phyloP scores from a whole-genome alignment of 2,329 filamentous ascomycete genomes.

The Claviceps paspali region DNA sequence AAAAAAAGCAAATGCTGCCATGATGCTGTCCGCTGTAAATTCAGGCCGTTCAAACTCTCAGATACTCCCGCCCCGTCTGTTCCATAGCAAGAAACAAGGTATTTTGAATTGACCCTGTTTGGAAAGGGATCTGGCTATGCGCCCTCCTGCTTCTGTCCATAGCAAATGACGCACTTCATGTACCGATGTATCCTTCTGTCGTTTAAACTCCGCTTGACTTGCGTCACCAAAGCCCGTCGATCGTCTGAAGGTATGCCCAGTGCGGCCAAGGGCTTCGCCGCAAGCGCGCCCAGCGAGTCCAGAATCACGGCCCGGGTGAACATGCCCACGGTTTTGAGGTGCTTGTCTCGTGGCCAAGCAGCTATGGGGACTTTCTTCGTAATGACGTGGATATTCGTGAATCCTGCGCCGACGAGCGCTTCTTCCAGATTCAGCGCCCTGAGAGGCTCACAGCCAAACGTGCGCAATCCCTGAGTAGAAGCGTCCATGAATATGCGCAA shows the following conservation, averaged over 20 bases:
- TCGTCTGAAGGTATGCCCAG: slow-evolving; percentile 20
- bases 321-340: slow-evolving; percentile 25
- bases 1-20: not conserved
- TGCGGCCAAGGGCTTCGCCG: slow-evolving; percentile 25
- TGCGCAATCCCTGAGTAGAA: slow-evolving; percentile 16
- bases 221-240: slow-evolving; percentile 17
- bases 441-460: slow-evolving; percentile 25
- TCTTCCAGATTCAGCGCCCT: slow-evolving; percentile 18
- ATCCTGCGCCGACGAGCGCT: slow-evolving; percentile 25
- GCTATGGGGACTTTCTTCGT: slow-evolving; percentile 31
- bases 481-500: slow-evolving; percentile 19
- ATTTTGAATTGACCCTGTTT: no score
- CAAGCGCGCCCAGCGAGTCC: slow-evolving; percentile 26
- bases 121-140: not conserved
- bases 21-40: not conserved
- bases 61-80: no score
- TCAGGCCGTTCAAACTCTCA: not conserved
- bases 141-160: slow-evolving; percentile 24
- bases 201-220: slow-evolving; percentile 18
- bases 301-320: slow-evolving; percentile 28
- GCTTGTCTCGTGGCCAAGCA: slow-evolving; percentile 26
- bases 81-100: no score
- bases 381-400: slow-evolving; percentile 26
- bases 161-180: slow-evolving; percentile 26
- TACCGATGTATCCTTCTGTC: slow-evolving; percentile 25